Evolutionary conservation across 768 basidiomycete species (phyloP), one percentile per base, ranked within the genome.

Genomic region (Russula ochroleuca): DNA sequence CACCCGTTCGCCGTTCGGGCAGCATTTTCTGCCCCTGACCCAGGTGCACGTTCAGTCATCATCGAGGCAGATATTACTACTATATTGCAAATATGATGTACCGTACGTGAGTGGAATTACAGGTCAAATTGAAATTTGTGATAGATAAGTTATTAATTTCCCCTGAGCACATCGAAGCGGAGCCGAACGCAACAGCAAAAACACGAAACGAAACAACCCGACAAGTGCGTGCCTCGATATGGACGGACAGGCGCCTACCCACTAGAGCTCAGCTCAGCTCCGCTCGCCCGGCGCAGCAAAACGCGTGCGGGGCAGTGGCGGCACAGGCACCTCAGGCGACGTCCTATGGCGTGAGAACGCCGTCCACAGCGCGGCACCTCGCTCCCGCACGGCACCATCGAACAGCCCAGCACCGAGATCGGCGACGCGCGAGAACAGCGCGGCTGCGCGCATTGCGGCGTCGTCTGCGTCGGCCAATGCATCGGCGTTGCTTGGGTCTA

Each of bases 351-450:
- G 52, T 3, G 63, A 54, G 15, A 64, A 17, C 9, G 58, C 63
- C 1, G 63, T 38, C 58, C 52, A 60, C 5, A 64, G 23, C 47
- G 63, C 58, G 0, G 58, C 59, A 19, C 63, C 63, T 17, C 63
- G 63, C 38, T 64, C 58, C 19, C 63, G 63, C 53, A 64, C 58
- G 17, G 58, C 59, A 17, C 63, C 63, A 37, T 64, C 63, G 14
- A 64, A 33, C 10, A 57, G 28, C 35, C 51, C 63, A 4, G 58
- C 23, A 9, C 63, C 58, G 21, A 60, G 52, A 17, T 60, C 58
- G 0, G 63, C 47, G 3, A 64, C 53, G 21, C 58, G 63, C 21
- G 53, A 38, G 28, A 64, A 47, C 10, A 64, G 53, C 47, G 63
- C 63, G 15, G 58, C 63, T 1, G 58, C 37, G 25, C 57, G 51